These are phyloP conservation scores for Plasmodium gonderi DNA, from an alignment of 169 alveolate species.

Conservation along the genomic window DNA sequence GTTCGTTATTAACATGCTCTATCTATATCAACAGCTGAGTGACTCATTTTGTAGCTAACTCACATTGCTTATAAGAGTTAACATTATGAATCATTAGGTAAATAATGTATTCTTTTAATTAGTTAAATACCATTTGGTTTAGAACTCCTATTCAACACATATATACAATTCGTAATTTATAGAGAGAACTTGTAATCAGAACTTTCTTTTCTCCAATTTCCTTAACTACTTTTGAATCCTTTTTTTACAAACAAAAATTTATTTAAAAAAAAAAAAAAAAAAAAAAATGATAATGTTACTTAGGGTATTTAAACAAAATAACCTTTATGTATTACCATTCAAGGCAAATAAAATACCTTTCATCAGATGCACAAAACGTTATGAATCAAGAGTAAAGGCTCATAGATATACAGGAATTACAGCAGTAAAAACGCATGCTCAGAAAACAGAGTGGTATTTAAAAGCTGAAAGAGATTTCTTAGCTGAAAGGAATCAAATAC, in stretches of 20 bases:
- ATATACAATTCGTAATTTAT: neutral
- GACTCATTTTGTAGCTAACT: too few relatives aligned
- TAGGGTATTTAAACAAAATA: slow-evolving; percentile 3
- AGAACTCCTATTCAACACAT: neutral
- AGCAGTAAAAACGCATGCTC: slow-evolving; percentile 86
- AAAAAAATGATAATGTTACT: slow-evolving; percentile 17
- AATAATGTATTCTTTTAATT: too few relatives aligned
- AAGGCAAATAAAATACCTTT: neutral
- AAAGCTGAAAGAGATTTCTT: slow-evolving; percentile 88
- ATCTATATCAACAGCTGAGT: too few relatives aligned
- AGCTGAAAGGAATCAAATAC: slow-evolving; percentile 87
- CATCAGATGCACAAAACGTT: slow-evolving; percentile 47
- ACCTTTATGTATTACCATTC: neutral
- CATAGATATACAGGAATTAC: slow-evolving; percentile 88
- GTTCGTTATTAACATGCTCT: neutral
- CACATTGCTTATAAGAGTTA: too few relatives aligned
- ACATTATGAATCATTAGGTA: too few relatives aligned
- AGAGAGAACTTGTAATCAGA: neutral
- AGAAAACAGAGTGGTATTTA: slow-evolving; percentile 90
- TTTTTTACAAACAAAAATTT: neutral
- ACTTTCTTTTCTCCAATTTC: too few relatives aligned
- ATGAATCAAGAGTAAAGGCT: slow-evolving; percentile 85
- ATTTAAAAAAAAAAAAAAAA: neutral
- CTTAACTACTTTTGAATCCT: neutral
- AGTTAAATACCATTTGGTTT: too few relatives aligned